Base-by-base conservation (phyloP, 495 filamentous ascomycete species). In the Penicillium alfredii region DNA sequence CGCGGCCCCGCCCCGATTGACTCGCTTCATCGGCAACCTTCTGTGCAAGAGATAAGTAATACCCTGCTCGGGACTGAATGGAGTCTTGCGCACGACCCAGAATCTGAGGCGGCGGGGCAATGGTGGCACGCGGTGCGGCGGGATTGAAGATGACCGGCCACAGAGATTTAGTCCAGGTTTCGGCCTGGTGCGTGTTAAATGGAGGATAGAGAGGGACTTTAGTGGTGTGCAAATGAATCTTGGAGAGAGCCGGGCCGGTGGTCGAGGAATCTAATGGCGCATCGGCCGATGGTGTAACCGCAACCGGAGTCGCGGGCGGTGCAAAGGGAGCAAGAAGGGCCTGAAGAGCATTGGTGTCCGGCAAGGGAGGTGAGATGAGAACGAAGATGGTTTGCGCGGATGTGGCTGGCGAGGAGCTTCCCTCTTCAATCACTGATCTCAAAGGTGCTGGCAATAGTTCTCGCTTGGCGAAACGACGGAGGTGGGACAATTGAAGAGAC, bases 61-160 rank as follows among this genome's bases (percentile, higher is more conserved):
- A 41, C 1, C 65, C 64, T 22, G 63, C 63, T 6, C 54, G 47
- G 45, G 26, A 69, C 55, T 31, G 69, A 64, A 93, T 77, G 14
- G 80, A 76, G 2, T 76, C 68, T 25, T 58, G 67, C 0, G 51
- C 50, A 8, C 74, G 72, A 40, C 74, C 74, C 25, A 36, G 81
- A 75, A 58, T 88, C 78, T 44, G 87, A 5, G 45, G 53, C 2
- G 61, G 61, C 0, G 67, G 64, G 0, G 62, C 60, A 35, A 68
- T 47, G 21, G 50, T 60, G 11, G 55, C 51, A 6, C 62, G 54
- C 8, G 65, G 52, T 71, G 31, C 86, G 77, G 53, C 87, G 73
- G 20, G 88, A 77, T 88, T 88, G 66, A 93, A 97, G 6, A 86
- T 69, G 4, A 84, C 79, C 0, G 92, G 93, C 92, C 92, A 98